Evolutionary conservation across 192 early-diverging fungal genomes (phyloP).

Genomic region (Geranomyces michiganensis): DNA sequence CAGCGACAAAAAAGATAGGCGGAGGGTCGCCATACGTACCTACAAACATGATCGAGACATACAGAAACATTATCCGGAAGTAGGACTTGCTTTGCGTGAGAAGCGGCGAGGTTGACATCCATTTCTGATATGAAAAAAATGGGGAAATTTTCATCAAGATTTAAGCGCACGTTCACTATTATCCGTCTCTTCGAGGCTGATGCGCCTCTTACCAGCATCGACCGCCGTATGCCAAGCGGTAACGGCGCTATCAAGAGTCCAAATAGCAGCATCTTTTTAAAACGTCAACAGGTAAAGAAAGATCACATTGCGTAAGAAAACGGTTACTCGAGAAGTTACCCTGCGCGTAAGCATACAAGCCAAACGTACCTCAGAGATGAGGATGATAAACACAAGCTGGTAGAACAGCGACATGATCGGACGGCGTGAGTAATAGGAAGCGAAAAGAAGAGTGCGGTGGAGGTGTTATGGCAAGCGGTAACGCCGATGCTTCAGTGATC

Average conservation of each 20-base stretch:
- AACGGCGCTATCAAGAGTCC: slow-evolving; percentile 34
- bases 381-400: slow-evolving; percentile 38
- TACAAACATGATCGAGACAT: slow-evolving; percentile 36
- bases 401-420: slow-evolving; percentile 37
- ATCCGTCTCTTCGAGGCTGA: neutral
- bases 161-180: neutral
- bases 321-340: neutral
- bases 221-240: slow-evolving; percentile 22
- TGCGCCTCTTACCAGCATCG: slow-evolving; percentile 21
- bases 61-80: slow-evolving; percentile 28
- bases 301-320: neutral
- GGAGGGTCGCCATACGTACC: neutral
- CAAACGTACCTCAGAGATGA: slow-evolving; percentile 30
- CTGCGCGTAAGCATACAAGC: neutral
- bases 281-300: neutral
- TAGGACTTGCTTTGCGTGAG: slow-evolving; percentile 16
- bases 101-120: slow-evolving; percentile 26
- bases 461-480: no score
- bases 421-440: no score
- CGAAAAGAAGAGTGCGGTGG: no score
- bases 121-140: neutral
- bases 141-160: neutral
- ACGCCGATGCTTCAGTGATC: no score
- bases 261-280: slow-evolving; percentile 37
- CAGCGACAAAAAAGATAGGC: no score